Conservation (phyloP, 257 asterid genomes). For the Nicotiana paniculata region DNA sequence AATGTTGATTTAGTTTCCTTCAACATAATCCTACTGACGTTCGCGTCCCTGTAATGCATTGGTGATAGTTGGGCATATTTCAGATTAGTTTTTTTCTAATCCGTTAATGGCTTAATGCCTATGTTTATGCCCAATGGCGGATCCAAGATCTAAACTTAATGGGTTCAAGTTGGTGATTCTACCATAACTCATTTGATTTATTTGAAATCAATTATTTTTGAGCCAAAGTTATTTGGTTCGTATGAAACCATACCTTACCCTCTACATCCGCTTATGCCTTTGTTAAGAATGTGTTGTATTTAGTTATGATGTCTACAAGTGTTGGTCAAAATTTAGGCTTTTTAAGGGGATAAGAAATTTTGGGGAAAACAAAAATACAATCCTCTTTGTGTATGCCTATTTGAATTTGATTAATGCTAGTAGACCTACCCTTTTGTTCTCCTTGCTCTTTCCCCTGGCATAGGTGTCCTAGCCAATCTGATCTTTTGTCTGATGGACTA, state of each 20-base stretch:
- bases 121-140: no score
- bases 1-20: background rate
- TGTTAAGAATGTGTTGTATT: no score
- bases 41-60: background rate
- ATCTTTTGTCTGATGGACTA: background rate
- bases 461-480: background rate
- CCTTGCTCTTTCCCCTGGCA: background rate
- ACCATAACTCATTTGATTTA: no score
- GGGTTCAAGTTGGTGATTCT: no score
- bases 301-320: background rate
- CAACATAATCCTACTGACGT: background rate
- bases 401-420: background rate
- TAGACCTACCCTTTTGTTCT: background rate
- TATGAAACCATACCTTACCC: no score
- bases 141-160: no score
- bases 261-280: no score
- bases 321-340: background rate
- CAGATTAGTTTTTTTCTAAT: background rate
- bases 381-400: background rate
- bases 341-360: background rate
- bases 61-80: background rate
- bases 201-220: no score
- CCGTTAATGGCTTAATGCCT: no score
- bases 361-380: background rate
- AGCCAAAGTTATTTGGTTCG: no score